Base-by-base conservation (phyloP, 2,329 filamentous ascomycete genomes). In the Dothideomycetidae sp. region DNA sequence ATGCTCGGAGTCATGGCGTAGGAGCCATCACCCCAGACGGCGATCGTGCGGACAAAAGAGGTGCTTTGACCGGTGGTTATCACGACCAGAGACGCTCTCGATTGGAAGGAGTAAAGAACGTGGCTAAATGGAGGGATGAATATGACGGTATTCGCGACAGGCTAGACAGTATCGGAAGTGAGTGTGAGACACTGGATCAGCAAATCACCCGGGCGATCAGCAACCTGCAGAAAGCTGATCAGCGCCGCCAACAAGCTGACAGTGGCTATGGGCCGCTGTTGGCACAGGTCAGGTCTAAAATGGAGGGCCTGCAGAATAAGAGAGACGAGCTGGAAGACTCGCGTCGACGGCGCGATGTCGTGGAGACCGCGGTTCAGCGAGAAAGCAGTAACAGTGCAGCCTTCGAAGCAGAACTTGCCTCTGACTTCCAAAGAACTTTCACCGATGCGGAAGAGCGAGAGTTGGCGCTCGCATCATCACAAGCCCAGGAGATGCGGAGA, bases 11-110 rank as follows among this genome's bases (percentile, higher is more conserved):
- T 50, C 88, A 96, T 51, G 81, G 81, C 12, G 77, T 96, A 15
- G 85, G 85, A 50, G 86, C 84, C 21, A 93, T 98, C 47, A 98
- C 90, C 0, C 81, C 83, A 3, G 86, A 96, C 40, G 90, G 90
- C 57, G 88, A 96, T 58, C 83, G 83, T 19, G 86, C 85, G 1
- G 92, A 94, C 61, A 93, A 92, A 62, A 81, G 88, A 49, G 90
- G 90, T 59, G 88, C 86, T 10, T 75, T 98, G 64, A 94, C 85
- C 33, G 90, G 90, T 66, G 90, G 90, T 50, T 98, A 80, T 53
- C 80, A 93, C 44, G 90, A 98, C 53, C 74, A 81, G 9, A 73
- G 81, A 21, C 79, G 78, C 47, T 96, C 88, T 1, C 78, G 88
- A 14, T 68, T 96, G n/a, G 79, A 88, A 50, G 84, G 81, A 17